Percentiles rank a stretch among this genome's conserved stretches.
Conservation (phyloP, 2,329 filamentous ascomycete genomes). For the Aureobasidium sp. region DNA sequence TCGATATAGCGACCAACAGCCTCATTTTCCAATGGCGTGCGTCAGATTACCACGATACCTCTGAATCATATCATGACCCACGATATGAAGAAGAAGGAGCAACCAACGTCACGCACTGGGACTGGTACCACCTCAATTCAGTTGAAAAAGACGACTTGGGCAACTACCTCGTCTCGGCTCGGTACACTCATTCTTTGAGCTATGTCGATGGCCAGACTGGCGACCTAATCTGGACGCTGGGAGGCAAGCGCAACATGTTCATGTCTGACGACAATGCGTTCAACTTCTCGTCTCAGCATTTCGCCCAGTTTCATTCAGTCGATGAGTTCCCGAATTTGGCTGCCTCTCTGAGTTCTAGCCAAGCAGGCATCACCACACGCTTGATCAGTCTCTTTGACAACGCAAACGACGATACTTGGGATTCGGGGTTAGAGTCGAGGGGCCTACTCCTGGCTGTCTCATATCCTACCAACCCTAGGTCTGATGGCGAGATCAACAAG, state of each 20-base stretch:
- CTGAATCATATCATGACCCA: slow-evolving; percentile 20
- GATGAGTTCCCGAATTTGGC: slow-evolving; percentile 27
- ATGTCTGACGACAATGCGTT: slow-evolving; percentile 17
- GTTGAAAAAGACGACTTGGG: slow-evolving; percentile 43
- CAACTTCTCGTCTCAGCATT: slow-evolving; percentile 41
- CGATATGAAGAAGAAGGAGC: slow-evolving; percentile 34
- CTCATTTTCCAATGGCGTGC: slow-evolving; percentile 34
- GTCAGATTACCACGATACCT: slow-evolving; percentile 24
- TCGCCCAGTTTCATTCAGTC: slow-evolving; percentile 38
- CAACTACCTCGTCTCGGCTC: slow-evolving; percentile 47
- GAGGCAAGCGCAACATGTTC: slow-evolving; percentile 23
- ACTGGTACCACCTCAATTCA: slow-evolving; percentile 50
- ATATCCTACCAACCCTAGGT: slow-evolving; percentile 15
- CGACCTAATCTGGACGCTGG: slow-evolving; percentile 44
- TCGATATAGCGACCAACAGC: slow-evolving; percentile 30
- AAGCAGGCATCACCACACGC: slow-evolving; percentile 24
- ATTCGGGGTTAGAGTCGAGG: slow-evolving; percentile 16
- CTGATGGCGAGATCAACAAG: background rate
- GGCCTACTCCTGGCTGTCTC: slow-evolving; percentile 24
- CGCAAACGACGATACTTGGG: slow-evolving; percentile 15
- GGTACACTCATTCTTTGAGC: slow-evolving; percentile 40
- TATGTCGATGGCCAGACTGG: slow-evolving; percentile 42
- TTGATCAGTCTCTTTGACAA: slow-evolving; percentile 44
- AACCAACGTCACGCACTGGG: slow-evolving; percentile 28
- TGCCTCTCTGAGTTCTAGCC: background rate